These are phyloP conservation scores for Neonectria magnoliae DNA, from an alignment of 2,329 filamentous ascomycete species.

Conservation along the genomic window DNA sequence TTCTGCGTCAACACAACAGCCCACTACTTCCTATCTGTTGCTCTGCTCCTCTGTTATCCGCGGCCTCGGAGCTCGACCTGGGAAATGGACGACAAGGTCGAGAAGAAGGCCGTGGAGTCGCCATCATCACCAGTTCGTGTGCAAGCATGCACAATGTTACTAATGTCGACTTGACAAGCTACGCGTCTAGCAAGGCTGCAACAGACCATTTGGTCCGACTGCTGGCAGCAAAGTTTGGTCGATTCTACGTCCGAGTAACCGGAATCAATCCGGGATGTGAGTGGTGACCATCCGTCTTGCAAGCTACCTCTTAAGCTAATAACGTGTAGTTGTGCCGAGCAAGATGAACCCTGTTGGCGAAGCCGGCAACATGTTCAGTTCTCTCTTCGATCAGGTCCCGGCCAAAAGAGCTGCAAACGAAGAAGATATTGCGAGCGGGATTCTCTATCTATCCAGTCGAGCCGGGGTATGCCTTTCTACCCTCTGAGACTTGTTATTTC, in stretches of 20 bases:
- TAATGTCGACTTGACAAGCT: slow-evolving; percentile 62
- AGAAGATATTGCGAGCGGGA: slow-evolving; percentile 44
- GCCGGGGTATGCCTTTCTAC: slow-evolving; percentile 40
- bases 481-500: neutral
- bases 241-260: slow-evolving; percentile 46
- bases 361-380: slow-evolving; percentile 46
- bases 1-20: slow-evolving; percentile 60
- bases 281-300: slow-evolving; percentile 11
- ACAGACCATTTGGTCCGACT: slow-evolving; percentile 62
- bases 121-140: slow-evolving; percentile 61
- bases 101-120: slow-evolving; percentile 53
- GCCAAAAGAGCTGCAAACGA: slow-evolving; percentile 45
- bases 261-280: slow-evolving; percentile 49
- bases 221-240: slow-evolving; percentile 58
- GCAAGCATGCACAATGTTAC: slow-evolving; percentile 63
- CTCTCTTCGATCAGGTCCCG: slow-evolving; percentile 46
- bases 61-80: slow-evolving; percentile 47
- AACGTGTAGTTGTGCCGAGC: slow-evolving; percentile 45
- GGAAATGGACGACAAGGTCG: slow-evolving; percentile 47
- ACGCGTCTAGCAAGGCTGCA: slow-evolving; percentile 61
- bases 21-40: slow-evolving; percentile 60
- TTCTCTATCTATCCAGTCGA: slow-evolving; percentile 45
- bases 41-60: slow-evolving; percentile 55
- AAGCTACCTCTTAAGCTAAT: neutral
- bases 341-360: slow-evolving; percentile 48